These are phyloP conservation scores for Tuber borchii DNA, from an alignment of 495 filamentous ascomycete genomes.

Conservation along the genomic window DNA sequence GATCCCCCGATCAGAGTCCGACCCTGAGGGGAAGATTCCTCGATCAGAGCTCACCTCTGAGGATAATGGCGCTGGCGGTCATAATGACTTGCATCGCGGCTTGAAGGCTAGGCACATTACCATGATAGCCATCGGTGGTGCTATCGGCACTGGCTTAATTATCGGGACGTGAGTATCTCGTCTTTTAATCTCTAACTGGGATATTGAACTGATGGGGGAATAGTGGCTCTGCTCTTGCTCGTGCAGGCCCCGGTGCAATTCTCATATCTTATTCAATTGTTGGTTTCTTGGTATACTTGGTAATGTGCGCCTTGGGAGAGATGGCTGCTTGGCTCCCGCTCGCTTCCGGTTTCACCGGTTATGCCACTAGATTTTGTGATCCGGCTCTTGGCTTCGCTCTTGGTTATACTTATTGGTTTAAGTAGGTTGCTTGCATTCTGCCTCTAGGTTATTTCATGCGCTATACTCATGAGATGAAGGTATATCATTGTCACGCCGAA, in stretches of 20 bases:
- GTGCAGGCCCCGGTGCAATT: constrained; percentile 64
- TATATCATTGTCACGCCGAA: constrained; percentile 74
- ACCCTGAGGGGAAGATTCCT: background rate
- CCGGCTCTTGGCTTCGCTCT: constrained; percentile 59
- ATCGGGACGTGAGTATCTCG: constrained; percentile 45
- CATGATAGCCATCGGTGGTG: constrained; percentile 81
- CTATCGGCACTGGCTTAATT: constrained; percentile 67
- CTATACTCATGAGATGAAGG: constrained; percentile 47
- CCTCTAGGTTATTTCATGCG: constrained; percentile 46
- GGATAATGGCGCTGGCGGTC: background rate
- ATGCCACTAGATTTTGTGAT: constrained; percentile 57
- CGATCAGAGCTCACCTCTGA: constrained; percentile 19
- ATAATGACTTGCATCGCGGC: constrained; percentile 51
- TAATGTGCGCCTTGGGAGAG: constrained; percentile 58
- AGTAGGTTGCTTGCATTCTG: constrained; percentile 43
- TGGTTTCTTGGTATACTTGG: constrained; percentile 56
- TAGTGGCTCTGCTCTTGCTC: constrained; percentile 57
- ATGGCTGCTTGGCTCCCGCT: constrained; percentile 58
- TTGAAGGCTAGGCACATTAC: constrained; percentile 63
- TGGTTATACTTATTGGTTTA: constrained; percentile 59
- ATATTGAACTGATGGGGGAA: background rate
- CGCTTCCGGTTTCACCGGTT: constrained; percentile 54
- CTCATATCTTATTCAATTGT: constrained; percentile 61
- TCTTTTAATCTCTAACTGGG: background rate
- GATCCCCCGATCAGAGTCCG: constrained; percentile 6